These are phyloP conservation scores for Chamaecrista fasciculata DNA, from an alignment of 306 rosid species.

Conservation along the genomic window DNA sequence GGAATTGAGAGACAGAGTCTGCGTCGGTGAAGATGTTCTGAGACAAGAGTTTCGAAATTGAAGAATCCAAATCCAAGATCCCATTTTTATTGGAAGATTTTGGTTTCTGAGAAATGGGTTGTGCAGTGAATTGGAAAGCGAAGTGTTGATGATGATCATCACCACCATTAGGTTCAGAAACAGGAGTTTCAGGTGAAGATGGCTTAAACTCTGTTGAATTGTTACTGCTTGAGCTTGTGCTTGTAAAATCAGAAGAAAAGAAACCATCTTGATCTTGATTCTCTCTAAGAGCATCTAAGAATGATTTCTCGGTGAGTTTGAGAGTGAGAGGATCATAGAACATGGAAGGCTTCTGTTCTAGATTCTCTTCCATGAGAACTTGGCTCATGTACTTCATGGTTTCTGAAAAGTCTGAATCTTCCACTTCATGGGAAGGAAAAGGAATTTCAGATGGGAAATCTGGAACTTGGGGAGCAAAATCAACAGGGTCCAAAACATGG, in stretches of 20 bases:
- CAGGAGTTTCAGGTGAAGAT: slow-evolving; percentile 36
- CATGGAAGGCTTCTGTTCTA: slow-evolving; percentile 60
- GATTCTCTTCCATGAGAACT: slow-evolving; percentile 72
- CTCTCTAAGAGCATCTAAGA: slow-evolving; percentile 52
- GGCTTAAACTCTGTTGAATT: slow-evolving; percentile 28
- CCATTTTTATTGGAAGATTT: slow-evolving; percentile 36
- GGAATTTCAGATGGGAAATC: neutral
- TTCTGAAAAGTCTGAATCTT: slow-evolving; percentile 43
- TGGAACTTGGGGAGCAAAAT: neutral
- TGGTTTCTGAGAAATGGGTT: slow-evolving; percentile 22
- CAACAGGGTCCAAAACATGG: slow-evolving; percentile 6
- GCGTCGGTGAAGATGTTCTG: slow-evolving; percentile 62
- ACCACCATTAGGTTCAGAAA: no score
- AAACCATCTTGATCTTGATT: slow-evolving; percentile 11
- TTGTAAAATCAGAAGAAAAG: neutral
- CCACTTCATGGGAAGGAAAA: slow-evolving; percentile 31
- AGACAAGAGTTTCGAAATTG: slow-evolving; percentile 50
- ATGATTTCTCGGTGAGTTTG: slow-evolving; percentile 62
- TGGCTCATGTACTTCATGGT: slow-evolving; percentile 42
- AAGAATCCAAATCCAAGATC: slow-evolving; percentile 38
- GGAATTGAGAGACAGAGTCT: slow-evolving; percentile 64
- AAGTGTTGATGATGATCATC: no score
- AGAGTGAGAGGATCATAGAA: slow-evolving; percentile 58
- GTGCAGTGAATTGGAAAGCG: slow-evolving; percentile 26
- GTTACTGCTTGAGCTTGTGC: neutral